phyloP scores from a whole-genome alignment of 306 rosid species.

The Senna tora region DNA sequence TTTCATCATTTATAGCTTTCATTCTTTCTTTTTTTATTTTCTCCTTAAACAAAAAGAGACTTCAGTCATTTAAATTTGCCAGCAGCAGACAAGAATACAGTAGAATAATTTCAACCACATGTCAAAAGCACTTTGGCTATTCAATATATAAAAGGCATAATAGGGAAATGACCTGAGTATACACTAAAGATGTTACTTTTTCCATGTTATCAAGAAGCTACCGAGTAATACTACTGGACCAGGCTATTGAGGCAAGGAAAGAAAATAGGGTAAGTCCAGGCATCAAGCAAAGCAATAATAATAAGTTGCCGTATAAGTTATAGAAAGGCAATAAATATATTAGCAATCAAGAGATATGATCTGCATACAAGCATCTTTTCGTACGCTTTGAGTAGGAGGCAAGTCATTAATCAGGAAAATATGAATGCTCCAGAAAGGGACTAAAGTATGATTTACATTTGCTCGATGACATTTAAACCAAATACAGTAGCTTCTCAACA shows the following conservation, averaged over 20 bases:
- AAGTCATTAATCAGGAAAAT: slow-evolving; percentile 44
- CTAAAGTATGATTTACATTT: slow-evolving; percentile 39
- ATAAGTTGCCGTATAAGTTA: slow-evolving; percentile 30
- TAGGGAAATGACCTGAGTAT: slow-evolving; percentile 15
- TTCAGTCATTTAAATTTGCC: not conserved
- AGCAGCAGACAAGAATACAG: not conserved
- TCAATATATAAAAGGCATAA: slow-evolving; percentile 30
- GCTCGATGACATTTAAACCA: slow-evolving; percentile 36
- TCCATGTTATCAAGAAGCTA: slow-evolving; percentile 26
- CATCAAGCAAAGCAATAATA: slow-evolving; percentile 22
- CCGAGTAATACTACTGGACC: slow-evolving; percentile 5
- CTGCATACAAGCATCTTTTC: slow-evolving; percentile 40
- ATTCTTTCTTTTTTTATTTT: not conserved
- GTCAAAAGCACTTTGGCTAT: slow-evolving; percentile 40
- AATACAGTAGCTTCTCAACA: slow-evolving; percentile 31
- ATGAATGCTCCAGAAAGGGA: slow-evolving; percentile 47
- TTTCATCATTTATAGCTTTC: not conserved
- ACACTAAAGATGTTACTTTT: slow-evolving; percentile 24
- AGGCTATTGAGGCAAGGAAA: slow-evolving; percentile 28
- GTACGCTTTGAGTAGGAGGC: slow-evolving; percentile 40
- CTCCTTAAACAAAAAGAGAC: not conserved
- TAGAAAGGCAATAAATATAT: slow-evolving; percentile 33
- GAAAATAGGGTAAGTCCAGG: not conserved
- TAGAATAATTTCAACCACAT: slow-evolving; percentile 8
- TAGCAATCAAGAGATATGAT: slow-evolving; percentile 42